phyloP scores from a whole-genome alignment of 192 early-diverging fungal genomes.

The Dissophora globulifera region DNA sequence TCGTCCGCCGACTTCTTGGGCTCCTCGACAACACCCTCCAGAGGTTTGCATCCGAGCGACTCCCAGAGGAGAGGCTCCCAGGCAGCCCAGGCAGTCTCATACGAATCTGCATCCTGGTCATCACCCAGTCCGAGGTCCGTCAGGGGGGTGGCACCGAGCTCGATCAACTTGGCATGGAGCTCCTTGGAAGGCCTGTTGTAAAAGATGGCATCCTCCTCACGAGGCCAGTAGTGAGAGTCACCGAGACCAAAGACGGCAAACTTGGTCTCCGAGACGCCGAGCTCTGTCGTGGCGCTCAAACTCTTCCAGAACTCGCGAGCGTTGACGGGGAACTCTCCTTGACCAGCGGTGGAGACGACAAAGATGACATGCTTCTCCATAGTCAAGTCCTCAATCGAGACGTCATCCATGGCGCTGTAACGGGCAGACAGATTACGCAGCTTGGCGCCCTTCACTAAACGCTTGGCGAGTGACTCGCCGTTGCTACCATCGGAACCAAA shows the following conservation, averaged over 20 bases:
- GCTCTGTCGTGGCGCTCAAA: constrained; percentile 69
- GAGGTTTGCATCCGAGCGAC: constrained; percentile 79
- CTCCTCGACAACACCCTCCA: constrained; percentile 71
- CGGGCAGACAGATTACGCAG: constrained; percentile 84
- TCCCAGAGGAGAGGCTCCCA: constrained; percentile 89
- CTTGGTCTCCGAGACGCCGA: constrained; percentile 72
- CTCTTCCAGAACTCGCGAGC: constrained; percentile 89
- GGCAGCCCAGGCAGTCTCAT: constrained; percentile 78
- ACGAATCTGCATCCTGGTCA: constrained; percentile 95
- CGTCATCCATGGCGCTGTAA: constrained; percentile 86
- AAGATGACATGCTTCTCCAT: constrained; percentile 83
- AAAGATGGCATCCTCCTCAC: constrained; percentile 87
- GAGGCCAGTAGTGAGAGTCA: constrained; percentile 97
- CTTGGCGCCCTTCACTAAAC: constrained; percentile 83
- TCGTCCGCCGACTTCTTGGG: constrained; percentile 82
- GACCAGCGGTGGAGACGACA: constrained; percentile 89
- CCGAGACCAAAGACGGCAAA: constrained; percentile 92
- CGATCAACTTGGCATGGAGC: constrained; percentile 81
- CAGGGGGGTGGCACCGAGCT: constrained; percentile 78
- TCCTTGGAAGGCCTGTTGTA: constrained; percentile 93
- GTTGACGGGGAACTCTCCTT: constrained; percentile 96
- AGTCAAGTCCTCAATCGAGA: constrained; percentile 80
- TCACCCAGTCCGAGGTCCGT: constrained; percentile 82
- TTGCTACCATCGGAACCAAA: constrained; percentile 94
- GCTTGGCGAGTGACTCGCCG: constrained; percentile 85